Conservation (phyloP, 257 asterid species). For the Fraxinus anomala region DNA sequence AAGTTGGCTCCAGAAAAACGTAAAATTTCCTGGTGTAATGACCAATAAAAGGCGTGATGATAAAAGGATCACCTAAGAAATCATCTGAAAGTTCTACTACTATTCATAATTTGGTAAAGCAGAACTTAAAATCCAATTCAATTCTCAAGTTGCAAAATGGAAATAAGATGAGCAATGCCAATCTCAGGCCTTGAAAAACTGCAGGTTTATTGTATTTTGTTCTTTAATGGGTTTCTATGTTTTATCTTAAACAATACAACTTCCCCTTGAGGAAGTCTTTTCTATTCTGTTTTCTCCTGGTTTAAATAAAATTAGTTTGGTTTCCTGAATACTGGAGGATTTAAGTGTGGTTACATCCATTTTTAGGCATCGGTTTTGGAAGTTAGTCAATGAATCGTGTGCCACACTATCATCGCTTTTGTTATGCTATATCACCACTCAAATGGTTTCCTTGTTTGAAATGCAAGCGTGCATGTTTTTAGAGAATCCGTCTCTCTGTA, state of each 20-base stretch:
- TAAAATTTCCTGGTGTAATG: neutral
- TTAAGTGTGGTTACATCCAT: neutral
- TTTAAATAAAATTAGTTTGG: slow-evolving; percentile 1
- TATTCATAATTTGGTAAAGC: slow-evolving; percentile 8
- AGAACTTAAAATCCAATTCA: slow-evolving; percentile 16
- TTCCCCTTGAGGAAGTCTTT: slow-evolving; percentile 14
- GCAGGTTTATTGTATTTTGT: slow-evolving; percentile 16
- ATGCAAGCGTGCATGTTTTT: slow-evolving; percentile 8
- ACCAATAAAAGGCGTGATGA: slow-evolving; percentile 18
- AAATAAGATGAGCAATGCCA: slow-evolving; percentile 12
- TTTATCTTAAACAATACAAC: slow-evolving; percentile 6
- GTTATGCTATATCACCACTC: slow-evolving; percentile 4
- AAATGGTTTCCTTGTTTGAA: slow-evolving; percentile 19
- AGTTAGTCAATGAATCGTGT: neutral
- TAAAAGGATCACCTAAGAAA: slow-evolving; percentile 10
- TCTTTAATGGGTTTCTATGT: slow-evolving; percentile 6
- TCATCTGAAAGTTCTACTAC: neutral
- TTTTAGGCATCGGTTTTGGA: neutral
- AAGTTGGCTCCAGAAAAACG: neutral
- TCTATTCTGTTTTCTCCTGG: slow-evolving; percentile 14
- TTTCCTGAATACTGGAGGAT: slow-evolving; percentile 2
- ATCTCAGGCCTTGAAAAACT: slow-evolving; percentile 1
- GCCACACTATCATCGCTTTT: slow-evolving; percentile 10
- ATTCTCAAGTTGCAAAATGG: slow-evolving; percentile 17
- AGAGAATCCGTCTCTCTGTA: slow-evolving; percentile 12